Evolutionary conservation across 192 early-diverging fungal genomes (phyloP), one percentile per base, ranked within the genome.

Genomic region (Lobosporangium transversale): DNA sequence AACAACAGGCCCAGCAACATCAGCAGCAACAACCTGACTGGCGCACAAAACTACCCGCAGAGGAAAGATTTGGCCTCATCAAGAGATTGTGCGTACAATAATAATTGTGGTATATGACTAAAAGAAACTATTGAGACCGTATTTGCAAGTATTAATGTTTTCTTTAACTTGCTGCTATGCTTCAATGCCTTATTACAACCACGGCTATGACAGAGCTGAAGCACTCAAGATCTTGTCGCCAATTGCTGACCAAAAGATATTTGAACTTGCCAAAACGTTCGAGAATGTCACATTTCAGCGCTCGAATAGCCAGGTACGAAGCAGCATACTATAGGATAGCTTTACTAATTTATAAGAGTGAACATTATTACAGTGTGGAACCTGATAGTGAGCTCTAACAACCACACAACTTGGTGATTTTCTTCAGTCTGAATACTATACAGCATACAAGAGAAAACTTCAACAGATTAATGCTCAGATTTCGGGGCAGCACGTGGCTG

Each of bases 181-280:
- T 47, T 48, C 10, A 17, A 11, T 10, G 35, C 54, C 45, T 31
- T 23, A 1, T 14, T 31, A n/a, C n/a, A n/a, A n/a, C n/a, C n/a
- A n/a, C n/a, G n/a, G n/a, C n/a, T n/a, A n/a, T n/a, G n/a, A n/a
- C 43, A 74, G 70, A 32, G 64, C 70, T n/a, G 70, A 74, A 2
- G 20, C 62, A 3, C 54, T 74, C 23, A 74, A 74, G 30, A 26
- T 50, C 1, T 43, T 74, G 48, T 74, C 70, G 35, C 70, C 70
- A 29, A 74, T 74, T 35, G 62, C 54, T 0, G 70, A 74, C 17
- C 37, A 48, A 58, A 74, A 74, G 49, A 74, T 74, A 10, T 35
- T 74, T 3, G 70, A 74, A 23, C 61, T 74, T 4, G 70, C 70
- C 20, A 74, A 74, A 24, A 65, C 70, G 23, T 74, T 74, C 48